Base-by-base conservation (phyloP, 164 flowering plant species). In the Hamamelis virginiana region DNA sequence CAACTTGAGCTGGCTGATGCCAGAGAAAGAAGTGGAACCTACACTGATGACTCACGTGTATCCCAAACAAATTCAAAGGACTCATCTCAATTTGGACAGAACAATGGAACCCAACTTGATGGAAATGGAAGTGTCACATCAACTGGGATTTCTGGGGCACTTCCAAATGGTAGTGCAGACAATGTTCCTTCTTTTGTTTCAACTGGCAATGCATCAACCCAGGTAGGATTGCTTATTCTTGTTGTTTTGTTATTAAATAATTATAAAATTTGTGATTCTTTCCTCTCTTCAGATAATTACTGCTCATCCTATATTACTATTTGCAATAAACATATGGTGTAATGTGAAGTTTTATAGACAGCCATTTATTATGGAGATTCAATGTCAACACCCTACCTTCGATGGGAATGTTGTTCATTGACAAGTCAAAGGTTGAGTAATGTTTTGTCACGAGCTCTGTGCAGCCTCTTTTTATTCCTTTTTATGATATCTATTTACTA, bases 1-100 rank as follows among this genome's bases (percentile, higher is more conserved):
- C 97, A 93, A 64, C 79, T 82, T 69, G 96, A 95, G 81, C 75
- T 95, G 80, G 86, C 90, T 52, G 94, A 89, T 65, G 85, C 78
- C n/a, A 86, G 92, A 74, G 95, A 88, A 69, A 83, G 80, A 68
- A 84, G 75, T 84, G 92, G 92, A 52, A 61, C 74, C 47, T 80
- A 65, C 67, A 66, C 73, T 50, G 92, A 85, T 62, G 90, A 88
- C 60, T 80, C 88, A 46, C 80, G 43, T 22, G 52, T 72, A 14
- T 65, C 80, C 57, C 83, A 72, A 69, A 70, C 76, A 67, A 80
- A 78, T 76, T 69, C 85, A 18, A 80, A 77, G 51, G 94, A 86
- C 67, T 70, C 59, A 61, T 72, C 88, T 71, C 83, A 78, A 48
- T 75, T 82, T 82, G 86, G 63, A 57, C 86, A 82, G 58, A 79